Evolutionary conservation across 345 rosid genomes (phyloP).

Genomic region (Linum tenue): DNA sequence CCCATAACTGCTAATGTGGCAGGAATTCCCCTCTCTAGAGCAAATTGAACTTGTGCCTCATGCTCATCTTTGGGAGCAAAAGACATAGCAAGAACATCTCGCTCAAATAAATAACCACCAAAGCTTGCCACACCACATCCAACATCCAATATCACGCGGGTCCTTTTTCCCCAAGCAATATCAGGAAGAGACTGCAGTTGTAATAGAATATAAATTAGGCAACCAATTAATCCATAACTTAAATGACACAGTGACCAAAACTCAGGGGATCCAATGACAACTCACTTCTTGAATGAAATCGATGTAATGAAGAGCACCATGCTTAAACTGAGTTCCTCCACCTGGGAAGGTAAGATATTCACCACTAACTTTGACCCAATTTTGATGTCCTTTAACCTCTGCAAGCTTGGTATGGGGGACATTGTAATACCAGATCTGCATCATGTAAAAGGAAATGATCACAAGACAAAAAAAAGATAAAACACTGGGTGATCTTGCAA

Average conservation of each 20-base stretch:
- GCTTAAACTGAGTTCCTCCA: conserved; percentile 6
- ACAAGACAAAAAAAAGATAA: not conserved
- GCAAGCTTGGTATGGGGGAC: conserved; percentile 3
- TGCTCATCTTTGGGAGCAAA: conserved; percentile 5
- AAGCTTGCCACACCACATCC: conserved; percentile 6
- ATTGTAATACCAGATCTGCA: conserved; percentile 4
- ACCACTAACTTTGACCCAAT: conserved; percentile 2
- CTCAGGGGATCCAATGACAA: not conserved
- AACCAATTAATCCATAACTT: not conserved
- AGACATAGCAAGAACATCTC: conserved; percentile 3
- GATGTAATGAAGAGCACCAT: conserved; percentile 4
- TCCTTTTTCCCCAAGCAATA: conserved; percentile 5
- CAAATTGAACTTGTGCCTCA: conserved; percentile 3
- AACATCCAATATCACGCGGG: conserved; percentile 5
- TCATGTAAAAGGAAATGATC: not conserved
- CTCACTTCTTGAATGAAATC: conserved; percentile 1
- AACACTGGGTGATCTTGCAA: not conserved
- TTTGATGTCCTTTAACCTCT: conserved; percentile 2
- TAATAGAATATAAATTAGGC: not conserved
- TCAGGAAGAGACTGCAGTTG: not conserved
- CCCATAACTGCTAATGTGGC: conserved; percentile 4
- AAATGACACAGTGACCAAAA: not conserved
- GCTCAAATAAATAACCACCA: not conserved
- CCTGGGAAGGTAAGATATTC: conserved; percentile 6
- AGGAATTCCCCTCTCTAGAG: conserved; percentile 5